A percentile compares a stretch with the other conserved stretches of the same genome.
Evolutionary conservation across 768 basidiomycete genomes (phyloP).

Genomic region (Pleurotus giganteus): DNA sequence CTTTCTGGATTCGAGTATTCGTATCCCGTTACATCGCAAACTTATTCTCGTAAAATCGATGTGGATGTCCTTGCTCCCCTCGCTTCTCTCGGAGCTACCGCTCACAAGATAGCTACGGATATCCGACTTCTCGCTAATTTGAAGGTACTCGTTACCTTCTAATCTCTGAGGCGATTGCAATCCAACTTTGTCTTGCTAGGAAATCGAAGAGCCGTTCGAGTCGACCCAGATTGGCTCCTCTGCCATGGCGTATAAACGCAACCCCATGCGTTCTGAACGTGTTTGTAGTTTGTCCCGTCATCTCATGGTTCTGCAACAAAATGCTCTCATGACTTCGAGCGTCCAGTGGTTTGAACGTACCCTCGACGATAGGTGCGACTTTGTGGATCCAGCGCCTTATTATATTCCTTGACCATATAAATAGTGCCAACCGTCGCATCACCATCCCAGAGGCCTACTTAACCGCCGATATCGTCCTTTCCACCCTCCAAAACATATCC

Average conservation of each 20-base stretch:
- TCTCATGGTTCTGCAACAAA: constrained; percentile 94
- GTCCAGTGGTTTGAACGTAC: constrained; percentile 99
- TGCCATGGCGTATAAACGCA: constrained; percentile 99
- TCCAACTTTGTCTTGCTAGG: constrained; percentile 39
- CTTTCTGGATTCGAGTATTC: constrained; percentile 92
- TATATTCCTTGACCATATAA: constrained; percentile 1
- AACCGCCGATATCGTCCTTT: constrained; percentile 94
- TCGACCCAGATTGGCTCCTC: constrained; percentile 97
- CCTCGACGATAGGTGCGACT: constrained; percentile 81
- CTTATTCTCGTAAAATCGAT: constrained; percentile 98
- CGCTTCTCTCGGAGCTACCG: constrained; percentile 89
- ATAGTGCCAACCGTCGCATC: constrained; percentile 92
- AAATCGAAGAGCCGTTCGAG: constrained; percentile 99
- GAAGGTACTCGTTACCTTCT: constrained; percentile 49
- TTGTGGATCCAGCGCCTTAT: not conserved
- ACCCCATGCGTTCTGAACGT: constrained; percentile 98
- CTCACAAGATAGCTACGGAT: constrained; percentile 97
- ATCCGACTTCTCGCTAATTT: constrained; percentile 91
- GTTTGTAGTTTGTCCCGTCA: constrained; percentile 96
- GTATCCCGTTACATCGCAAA: constrained; percentile 98
- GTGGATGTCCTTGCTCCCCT: constrained; percentile 88
- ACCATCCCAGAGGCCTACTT: constrained; percentile 97
- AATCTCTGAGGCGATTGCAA: too few species aligned
- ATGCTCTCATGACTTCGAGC: constrained; percentile 90
- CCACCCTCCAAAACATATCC: constrained; percentile 93